A percentile compares a stretch with the other conserved stretches of the same genome.
Evolutionary conservation across 495 filamentous ascomycete species (phyloP).

Genomic region (Aspergillus heteromorphus): DNA sequence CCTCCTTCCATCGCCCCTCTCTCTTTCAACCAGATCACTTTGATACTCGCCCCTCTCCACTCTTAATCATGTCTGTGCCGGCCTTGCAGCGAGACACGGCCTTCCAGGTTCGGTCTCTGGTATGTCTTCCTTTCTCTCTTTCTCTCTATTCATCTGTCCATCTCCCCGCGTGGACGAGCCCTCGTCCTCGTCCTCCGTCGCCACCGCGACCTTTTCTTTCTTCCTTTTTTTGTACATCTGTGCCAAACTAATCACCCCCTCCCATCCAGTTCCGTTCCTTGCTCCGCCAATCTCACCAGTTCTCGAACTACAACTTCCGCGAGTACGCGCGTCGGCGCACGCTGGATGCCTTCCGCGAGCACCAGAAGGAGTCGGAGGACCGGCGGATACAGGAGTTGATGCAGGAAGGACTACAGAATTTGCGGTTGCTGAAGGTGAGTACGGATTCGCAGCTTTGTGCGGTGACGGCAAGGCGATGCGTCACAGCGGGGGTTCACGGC

Average conservation of each 20-base stretch:
- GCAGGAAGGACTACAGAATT: conserved; percentile 78
- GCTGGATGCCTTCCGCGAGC: conserved; percentile 79
- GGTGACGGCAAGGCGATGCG: not conserved
- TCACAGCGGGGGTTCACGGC: not conserved
- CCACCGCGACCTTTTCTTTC: no score
- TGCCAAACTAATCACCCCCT: not conserved
- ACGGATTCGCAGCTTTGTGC: no score
- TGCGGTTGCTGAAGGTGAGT: conserved; percentile 89
- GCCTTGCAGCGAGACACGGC: conserved; percentile 57
- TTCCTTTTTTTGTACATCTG: no score
- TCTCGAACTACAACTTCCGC: conserved; percentile 93
- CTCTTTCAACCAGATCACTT: not conserved
- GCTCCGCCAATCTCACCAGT: conserved; percentile 78
- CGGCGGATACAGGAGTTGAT: conserved; percentile 80
- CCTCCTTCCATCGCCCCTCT: not conserved
- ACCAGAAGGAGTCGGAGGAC: conserved; percentile 61
- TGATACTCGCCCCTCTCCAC: conserved; percentile 31
- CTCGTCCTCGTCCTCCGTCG: no score
- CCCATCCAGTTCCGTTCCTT: conserved; percentile 80
- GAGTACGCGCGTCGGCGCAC: conserved; percentile 92
- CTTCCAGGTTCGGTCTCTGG: conserved; percentile 67
- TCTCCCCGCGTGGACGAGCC: no score
- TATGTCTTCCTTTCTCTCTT: conserved; percentile 45
- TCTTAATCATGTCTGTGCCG: conserved; percentile 43
- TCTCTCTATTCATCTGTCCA: no score